These are phyloP conservation scores for Cyclocybe cylindracea DNA, from an alignment of 768 basidiomycete genomes.

Conservation along the genomic window DNA sequence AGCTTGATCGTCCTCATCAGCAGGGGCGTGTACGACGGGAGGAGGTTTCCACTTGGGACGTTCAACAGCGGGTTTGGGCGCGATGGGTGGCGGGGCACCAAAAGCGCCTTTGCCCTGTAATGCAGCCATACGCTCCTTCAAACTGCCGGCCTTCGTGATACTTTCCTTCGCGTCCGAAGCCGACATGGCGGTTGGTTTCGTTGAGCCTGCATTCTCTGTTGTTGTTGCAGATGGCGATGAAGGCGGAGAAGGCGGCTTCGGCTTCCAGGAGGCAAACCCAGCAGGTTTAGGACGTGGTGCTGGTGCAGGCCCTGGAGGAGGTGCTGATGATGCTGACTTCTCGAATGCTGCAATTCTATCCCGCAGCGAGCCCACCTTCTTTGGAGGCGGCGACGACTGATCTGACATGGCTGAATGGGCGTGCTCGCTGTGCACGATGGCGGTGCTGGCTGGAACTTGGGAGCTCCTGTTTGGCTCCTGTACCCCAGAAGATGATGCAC, in stretches of 20 bases:
- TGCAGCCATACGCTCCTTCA: slow-evolving; percentile 96
- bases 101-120: slow-evolving; percentile 84
- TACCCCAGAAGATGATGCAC: too few relatives aligned
- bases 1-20: slow-evolving; percentile 41
- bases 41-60: slow-evolving; percentile 90
- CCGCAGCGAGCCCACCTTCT: slow-evolving; percentile 76
- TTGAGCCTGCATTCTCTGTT: slow-evolving; percentile 10
- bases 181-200: slow-evolving; percentile 57
- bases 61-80: slow-evolving; percentile 61
- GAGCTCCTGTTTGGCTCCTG: too few relatives aligned
- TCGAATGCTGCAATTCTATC: slow-evolving; percentile 92
- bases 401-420: slow-evolving; percentile 52
- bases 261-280: slow-evolving; percentile 68
- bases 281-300: slow-evolving; percentile 68
- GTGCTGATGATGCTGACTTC: slow-evolving; percentile 50
- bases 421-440: slow-evolving; percentile 5
- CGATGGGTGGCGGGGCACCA: slow-evolving; percentile 54
- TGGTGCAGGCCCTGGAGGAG: slow-evolving; percentile 43
- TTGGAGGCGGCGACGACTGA: slow-evolving; percentile 50
- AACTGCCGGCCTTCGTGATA: slow-evolving; percentile 75
- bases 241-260: slow-evolving; percentile 56
- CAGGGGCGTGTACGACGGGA: slow-evolving; percentile 48
- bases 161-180: slow-evolving; percentile 88
- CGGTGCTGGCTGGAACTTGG: too few relatives aligned
- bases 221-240: slow-evolving; percentile 37